Conservation (phyloP, 1,284 basidiomycete genomes). For the Rhodotorula sp. region DNA sequence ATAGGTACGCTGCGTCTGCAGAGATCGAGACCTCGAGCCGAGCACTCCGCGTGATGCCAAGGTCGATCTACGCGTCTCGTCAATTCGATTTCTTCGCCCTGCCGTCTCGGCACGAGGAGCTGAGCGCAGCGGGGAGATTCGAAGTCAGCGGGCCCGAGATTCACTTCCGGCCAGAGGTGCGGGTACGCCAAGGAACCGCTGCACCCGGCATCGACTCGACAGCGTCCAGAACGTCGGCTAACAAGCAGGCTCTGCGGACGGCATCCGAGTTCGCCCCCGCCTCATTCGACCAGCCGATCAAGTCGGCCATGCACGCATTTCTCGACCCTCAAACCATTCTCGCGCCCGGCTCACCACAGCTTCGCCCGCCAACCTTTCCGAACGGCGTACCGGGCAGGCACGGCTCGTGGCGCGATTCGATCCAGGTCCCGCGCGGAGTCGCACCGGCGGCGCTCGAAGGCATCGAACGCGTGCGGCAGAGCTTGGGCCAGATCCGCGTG, state of each 20-base stretch:
- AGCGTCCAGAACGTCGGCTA: not conserved
- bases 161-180: conserved; percentile 68
- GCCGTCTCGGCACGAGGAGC: conserved; percentile 3
- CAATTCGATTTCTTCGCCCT: conserved; percentile 71
- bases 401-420: conserved; percentile 34
- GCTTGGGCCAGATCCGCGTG: conserved; percentile 15
- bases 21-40: conserved; percentile 72
- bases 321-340: conserved; percentile 57
- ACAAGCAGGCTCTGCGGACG: not conserved
- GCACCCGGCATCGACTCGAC: no score
- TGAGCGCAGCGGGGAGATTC: conserved; percentile 52
- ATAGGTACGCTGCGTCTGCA: conserved; percentile 67
- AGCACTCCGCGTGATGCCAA: conserved; percentile 62
- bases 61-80: conserved; percentile 72
- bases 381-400: conserved; percentile 58
- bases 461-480: conserved; percentile 16
- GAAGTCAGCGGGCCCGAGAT: conserved; percentile 63
- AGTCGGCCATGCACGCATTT: conserved; percentile 66
- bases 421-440: conserved; percentile 23
- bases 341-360: conserved; percentile 48
- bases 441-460: conserved; percentile 23
- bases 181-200: conserved; percentile 53
- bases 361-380: conserved; percentile 71
- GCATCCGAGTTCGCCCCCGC: conserved; percentile 20
- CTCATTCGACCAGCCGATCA: conserved; percentile 74